Conservation (phyloP, 208 protist species). For the Vickermania ingenoplastis region DNA sequence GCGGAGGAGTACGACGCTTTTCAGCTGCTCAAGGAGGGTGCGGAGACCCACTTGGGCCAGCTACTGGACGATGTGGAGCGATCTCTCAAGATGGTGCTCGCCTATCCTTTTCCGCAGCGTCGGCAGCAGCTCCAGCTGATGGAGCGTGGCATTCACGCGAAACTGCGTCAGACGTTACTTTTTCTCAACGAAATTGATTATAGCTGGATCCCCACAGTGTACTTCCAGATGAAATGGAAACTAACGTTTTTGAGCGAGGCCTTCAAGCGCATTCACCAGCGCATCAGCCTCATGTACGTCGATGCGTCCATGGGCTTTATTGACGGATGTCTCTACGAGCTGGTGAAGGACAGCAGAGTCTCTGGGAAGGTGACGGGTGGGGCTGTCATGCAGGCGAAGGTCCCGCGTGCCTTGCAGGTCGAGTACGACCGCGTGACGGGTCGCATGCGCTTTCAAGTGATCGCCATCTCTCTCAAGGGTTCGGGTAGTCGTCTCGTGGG, state of each 20-base stretch:
- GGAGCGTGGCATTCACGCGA: slow-evolving; percentile 37
- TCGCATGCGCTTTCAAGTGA: slow-evolving; percentile 47
- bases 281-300: slow-evolving; percentile 47
- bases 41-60: slow-evolving; percentile 31
- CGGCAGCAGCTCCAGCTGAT: slow-evolving; percentile 34
- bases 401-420: slow-evolving; percentile 36
- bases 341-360: slow-evolving; percentile 28
- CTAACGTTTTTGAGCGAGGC: slow-evolving; percentile 40
- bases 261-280: slow-evolving; percentile 48
- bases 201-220: slow-evolving; percentile 58
- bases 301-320: slow-evolving; percentile 68
- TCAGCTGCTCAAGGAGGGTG: slow-evolving; percentile 17
- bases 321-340: slow-evolving; percentile 53
- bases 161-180: slow-evolving; percentile 41
- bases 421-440: slow-evolving; percentile 50
- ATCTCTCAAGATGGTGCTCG: slow-evolving; percentile 28
- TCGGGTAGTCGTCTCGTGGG: slow-evolving; percentile 51
- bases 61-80: slow-evolving; percentile 47
- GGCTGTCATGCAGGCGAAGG: slow-evolving; percentile 15
- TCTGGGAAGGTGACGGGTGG: slow-evolving; percentile 2
- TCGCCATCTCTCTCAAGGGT: slow-evolving; percentile 56
- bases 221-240: slow-evolving; percentile 70
- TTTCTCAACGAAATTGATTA: slow-evolving; percentile 78
- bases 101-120: slow-evolving; percentile 35
- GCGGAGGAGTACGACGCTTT: slow-evolving; percentile 68